Base-by-base conservation (phyloP, 768 basidiomycete genomes). In the Suillus occidentalis region DNA sequence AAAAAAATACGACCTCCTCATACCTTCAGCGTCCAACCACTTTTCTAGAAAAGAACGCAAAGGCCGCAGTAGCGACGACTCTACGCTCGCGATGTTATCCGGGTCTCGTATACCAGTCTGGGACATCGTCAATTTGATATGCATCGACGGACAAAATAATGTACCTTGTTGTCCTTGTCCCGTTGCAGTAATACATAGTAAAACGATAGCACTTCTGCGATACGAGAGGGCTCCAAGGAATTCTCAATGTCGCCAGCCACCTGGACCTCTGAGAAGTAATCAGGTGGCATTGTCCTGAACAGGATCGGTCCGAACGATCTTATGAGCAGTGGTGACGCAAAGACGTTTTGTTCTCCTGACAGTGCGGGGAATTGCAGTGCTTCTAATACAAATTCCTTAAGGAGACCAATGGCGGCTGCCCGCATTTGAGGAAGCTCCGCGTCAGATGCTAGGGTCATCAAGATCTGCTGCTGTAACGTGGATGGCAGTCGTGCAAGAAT, bases 311-410 rank as follows among this genome's bases (percentile, higher is more conserved):
- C 90, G 61, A 93, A 85, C 0, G 79, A 78, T 47, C 82, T 81
- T 50, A 92, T 68, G 63, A 92, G 81, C 28, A 80, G 66, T 0
- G 84, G 80, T 2, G 88, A 86, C 0, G 82, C 81, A 63, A 92
- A 89, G 1, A 83, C 67, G 45, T 81, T 82, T 34, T 74, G 69
- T 40, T 64, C 47, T 50, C 66, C 66, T 3, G 47, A 61, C 34
- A 60, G 50, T 4, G 67, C 20, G 7, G 72, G 70, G 13, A 77
- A 67, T 10, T 83, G 66, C 2, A 84, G 73, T 0, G 81, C 84
- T 58, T 88, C 83, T 13, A 92, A 72, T 1, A 88, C 76, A 1
- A 85, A 84, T 60, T 92, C 89, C 72, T 89, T 90, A 1, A 91
- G 81, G 2, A 92, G 78, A 0, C 88, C 87, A 0, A 93, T 80